Base-by-base conservation (phyloP, 2,329 filamentous ascomycete species). In the Chrysoporthe deuterocubensis region DNA sequence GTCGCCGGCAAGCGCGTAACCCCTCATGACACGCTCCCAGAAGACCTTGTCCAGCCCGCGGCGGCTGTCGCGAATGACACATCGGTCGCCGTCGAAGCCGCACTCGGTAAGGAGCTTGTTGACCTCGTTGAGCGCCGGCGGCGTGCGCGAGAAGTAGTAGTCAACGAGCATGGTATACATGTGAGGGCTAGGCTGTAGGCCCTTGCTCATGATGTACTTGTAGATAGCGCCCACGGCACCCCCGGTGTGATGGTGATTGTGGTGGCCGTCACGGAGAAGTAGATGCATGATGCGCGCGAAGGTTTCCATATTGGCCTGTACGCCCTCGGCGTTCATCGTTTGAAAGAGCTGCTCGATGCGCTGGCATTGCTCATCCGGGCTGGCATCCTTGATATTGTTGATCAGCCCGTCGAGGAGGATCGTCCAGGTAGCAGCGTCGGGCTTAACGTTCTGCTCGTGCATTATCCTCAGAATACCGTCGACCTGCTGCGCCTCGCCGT, bases 161-260 rank as follows among this genome's bases (percentile, higher is more conserved):
- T 90, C 86, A 58, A 92, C 81, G 26, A 96, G 84, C 73, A 90
- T 91, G 34, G 92, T 94, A 80, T 92, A 92, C 74, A 93, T 91
- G 72, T 93, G 85, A 1, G 87, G 78, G 4, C 86, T 86, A 2
- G 88, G 83, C 60, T 83, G 75, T 56, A 90, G 74, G 26, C 84
- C 84, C 34, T 82, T 79, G 6, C 74, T 72, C 62, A 80, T 79
- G 84, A 96, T 91, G 76, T 90, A 86, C 1, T 81, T 78, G 56
- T 93, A 82, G 8, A 95, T 83, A 1, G 83, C 83, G 57, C 85
- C 83, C 16, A 92, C 84, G 34, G 81, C 78, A 50, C 76, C 76
- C 69, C 79, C 77, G 68, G 76, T 77, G 66, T 64, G 50, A 9
- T 65, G 59, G 13, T 61, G n/a, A 32, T 54, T 61, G 34, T 67